Conservation (phyloP, 2,329 filamentous ascomycete species). For the Nemania diffusa region DNA sequence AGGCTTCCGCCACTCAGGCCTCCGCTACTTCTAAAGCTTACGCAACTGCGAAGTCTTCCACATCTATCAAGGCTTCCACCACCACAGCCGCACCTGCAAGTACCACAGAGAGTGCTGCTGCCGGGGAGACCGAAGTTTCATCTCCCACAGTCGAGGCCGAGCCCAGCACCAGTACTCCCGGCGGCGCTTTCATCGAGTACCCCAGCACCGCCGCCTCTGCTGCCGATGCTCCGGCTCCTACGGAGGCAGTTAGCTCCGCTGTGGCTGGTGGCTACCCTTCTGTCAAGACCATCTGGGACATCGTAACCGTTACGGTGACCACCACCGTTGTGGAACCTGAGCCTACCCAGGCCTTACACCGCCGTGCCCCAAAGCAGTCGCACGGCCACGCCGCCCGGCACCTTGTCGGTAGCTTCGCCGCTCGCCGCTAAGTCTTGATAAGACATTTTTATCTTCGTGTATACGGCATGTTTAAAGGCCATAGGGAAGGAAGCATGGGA, state of each 20-base stretch:
- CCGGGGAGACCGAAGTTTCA: constrained; percentile 20
- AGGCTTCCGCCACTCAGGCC: constrained; percentile 20
- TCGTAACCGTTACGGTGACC: constrained; percentile 57
- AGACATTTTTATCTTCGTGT: constrained; percentile 14
- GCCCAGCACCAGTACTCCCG: constrained; percentile 42
- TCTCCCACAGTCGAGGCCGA: constrained; percentile 27
- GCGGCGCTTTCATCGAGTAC: constrained; percentile 51
- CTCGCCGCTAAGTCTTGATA: constrained; percentile 34
- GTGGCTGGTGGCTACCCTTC: constrained; percentile 42
- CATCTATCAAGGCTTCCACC: not conserved
- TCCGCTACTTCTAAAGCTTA: not conserved
- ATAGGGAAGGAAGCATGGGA: not conserved
- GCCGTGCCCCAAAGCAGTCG: constrained; percentile 37
- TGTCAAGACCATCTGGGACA: constrained; percentile 56
- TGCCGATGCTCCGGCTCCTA: constrained; percentile 33
- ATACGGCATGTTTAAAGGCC: not conserved
- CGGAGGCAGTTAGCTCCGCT: constrained; percentile 37
- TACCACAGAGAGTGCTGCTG: constrained; percentile 8
- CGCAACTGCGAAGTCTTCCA: constrained; percentile 7
- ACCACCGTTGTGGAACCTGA: constrained; percentile 35
- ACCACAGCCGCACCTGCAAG: constrained; percentile 3
- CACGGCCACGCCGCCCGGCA: constrained; percentile 44
- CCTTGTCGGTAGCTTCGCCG: constrained; percentile 35
- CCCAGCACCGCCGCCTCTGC: constrained; percentile 36
- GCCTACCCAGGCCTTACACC: constrained; percentile 38